Conservation (phyloP, 2,329 filamentous ascomycete species). For the Xylaria sp. region DNA sequence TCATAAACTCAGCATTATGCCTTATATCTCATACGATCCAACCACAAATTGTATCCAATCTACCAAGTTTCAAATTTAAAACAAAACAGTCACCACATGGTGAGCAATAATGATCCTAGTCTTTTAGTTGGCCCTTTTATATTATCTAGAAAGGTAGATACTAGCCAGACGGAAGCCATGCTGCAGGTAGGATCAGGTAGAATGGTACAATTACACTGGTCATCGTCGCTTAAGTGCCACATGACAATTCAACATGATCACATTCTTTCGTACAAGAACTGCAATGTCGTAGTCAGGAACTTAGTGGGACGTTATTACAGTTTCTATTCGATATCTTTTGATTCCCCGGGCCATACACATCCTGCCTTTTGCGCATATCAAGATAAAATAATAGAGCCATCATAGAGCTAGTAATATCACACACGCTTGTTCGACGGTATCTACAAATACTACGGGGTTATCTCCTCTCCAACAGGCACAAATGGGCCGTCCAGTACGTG, state of each 20-base stretch:
- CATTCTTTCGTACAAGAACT: background rate
- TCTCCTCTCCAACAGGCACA: background rate
- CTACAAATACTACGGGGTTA: slow-evolving; percentile 11
- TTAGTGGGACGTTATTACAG: slow-evolving; percentile 8
- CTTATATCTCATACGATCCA: too few species aligned
- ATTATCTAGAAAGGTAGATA: too few species aligned
- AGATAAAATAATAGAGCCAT: slow-evolving; percentile 15
- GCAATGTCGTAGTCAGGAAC: background rate
- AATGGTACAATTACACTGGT: background rate
- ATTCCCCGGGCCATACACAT: slow-evolving; percentile 11
- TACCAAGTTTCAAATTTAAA: background rate
- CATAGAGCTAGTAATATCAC: slow-evolving; percentile 12
- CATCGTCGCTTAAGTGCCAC: background rate
- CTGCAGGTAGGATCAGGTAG: too few species aligned
- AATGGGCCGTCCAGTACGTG: background rate
- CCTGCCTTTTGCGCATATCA: slow-evolving; percentile 16
- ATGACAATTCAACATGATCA: slow-evolving; percentile 1
- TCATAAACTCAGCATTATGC: too few species aligned
- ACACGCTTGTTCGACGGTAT: slow-evolving; percentile 17
- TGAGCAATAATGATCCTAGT: background rate
- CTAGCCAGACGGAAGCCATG: too few species aligned
- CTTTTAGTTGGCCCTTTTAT: too few species aligned
- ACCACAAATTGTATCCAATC: background rate
- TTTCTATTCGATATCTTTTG: slow-evolving; percentile 19
- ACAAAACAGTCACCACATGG: background rate